Conservation (phyloP, 257 asterid species). For the Mentha longifolia region DNA sequence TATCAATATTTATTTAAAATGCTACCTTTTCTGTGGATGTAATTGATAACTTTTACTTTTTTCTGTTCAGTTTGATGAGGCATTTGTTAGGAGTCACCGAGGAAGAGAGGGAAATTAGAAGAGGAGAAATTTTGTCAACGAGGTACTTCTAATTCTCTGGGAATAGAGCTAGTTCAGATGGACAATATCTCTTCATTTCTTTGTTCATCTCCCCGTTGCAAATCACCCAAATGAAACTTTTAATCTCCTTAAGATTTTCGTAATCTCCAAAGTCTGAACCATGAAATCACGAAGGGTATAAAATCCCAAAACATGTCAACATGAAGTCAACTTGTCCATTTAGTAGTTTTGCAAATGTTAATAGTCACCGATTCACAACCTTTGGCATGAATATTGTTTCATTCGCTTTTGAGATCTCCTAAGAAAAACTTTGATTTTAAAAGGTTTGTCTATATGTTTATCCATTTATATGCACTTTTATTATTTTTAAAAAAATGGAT, state of each 20-base stretch:
- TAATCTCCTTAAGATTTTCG: background rate
- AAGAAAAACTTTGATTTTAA: too few species aligned
- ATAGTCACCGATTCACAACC: too few species aligned
- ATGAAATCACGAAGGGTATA: background rate
- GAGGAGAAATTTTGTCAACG: conserved; percentile 91
- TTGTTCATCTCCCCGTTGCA: conserved; percentile 11
- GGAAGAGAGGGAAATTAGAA: conserved; percentile 85
- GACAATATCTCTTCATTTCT: conserved; percentile 19
- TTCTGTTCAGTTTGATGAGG: conserved; percentile 72
- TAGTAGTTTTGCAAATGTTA: background rate
- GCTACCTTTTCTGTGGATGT: conserved; percentile 16
- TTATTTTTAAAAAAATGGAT: too few species aligned
- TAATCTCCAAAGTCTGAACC: background rate
- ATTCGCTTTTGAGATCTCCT: too few species aligned
- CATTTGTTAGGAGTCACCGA: conserved; percentile 84
- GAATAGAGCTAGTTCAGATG: conserved; percentile 14
- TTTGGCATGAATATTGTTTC: too few species aligned
- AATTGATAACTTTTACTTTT: conserved; percentile 22
- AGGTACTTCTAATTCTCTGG: conserved; percentile 53
- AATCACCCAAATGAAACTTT: background rate
- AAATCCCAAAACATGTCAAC: background rate
- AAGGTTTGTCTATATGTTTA: too few species aligned
- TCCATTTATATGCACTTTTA: too few species aligned
- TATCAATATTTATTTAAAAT: background rate
- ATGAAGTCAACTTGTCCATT: background rate